These are phyloP conservation scores for Beta macrorhiza DNA, from an alignment of 179 eudicot genomes.

Conservation along the genomic window DNA sequence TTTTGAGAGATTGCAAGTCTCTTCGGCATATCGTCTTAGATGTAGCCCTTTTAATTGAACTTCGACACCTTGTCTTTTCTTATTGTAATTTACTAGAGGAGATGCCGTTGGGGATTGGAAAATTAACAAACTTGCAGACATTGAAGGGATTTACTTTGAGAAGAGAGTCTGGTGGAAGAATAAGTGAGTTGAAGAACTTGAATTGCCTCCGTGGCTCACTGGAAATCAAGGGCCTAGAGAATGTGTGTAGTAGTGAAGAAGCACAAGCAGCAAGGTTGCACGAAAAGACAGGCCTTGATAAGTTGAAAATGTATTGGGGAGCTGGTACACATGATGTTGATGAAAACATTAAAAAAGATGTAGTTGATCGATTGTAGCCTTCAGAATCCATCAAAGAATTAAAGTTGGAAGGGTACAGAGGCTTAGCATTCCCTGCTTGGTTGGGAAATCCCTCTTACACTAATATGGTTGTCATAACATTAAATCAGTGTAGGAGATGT, in stretches of 20 bases:
- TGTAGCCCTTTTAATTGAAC: background rate
- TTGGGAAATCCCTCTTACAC: constrained; percentile 11
- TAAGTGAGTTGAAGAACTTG: constrained; percentile 8
- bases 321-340: background rate
- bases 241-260: background rate
- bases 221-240: background rate
- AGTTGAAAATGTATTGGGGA: constrained; percentile 3
- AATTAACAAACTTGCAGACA: constrained; percentile 9
- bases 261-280: background rate
- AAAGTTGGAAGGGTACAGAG: background rate
- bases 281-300: constrained; percentile 9
- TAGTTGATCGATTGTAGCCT: constrained; percentile 2
- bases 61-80: background rate
- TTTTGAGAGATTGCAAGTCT: background rate
- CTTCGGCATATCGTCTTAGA: background rate
- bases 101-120: constrained; percentile 9
- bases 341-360: background rate
- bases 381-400: background rate
- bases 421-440: constrained; percentile 5
- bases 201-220: background rate
- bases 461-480: background rate
- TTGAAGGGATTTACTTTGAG: background rate
- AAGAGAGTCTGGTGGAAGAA: background rate
- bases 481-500: background rate
- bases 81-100: background rate